Conservation (phyloP, 805 yeast genomes). For the Tetrapisispora arboricola region DNA sequence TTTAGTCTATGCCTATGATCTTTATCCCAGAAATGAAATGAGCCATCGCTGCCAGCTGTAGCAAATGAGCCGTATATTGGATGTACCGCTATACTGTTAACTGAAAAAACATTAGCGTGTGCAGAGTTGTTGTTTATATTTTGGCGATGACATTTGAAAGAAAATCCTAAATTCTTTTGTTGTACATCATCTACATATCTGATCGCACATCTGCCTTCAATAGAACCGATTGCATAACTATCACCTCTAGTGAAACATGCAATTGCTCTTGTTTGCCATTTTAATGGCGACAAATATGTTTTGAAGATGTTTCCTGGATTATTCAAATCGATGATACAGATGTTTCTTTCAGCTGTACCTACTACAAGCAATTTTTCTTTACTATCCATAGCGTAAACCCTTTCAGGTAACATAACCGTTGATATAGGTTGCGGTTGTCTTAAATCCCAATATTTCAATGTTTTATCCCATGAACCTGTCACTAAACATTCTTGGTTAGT, state of each 20-base stretch:
- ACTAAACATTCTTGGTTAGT: constrained; percentile 68
- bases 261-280: constrained; percentile 78
- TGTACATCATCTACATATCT: constrained; percentile 81
- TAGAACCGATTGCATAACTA: constrained; percentile 86
- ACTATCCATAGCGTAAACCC: constrained; percentile 84
- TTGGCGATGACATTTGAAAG: constrained; percentile 92
- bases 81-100: constrained; percentile 76
- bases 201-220: constrained; percentile 93
- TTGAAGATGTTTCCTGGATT: constrained; percentile 78
- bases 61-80: constrained; percentile 85
- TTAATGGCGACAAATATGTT: constrained; percentile 62
- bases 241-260: constrained; percentile 85
- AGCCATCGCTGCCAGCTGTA: constrained; percentile 93
- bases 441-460: constrained; percentile 89
- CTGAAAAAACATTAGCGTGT: constrained; percentile 64
- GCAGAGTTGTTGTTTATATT: constrained; percentile 34
- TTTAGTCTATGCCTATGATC: constrained; percentile 81
- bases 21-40: constrained; percentile 92
- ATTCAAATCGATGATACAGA: constrained; percentile 66
- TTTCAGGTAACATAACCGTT: constrained; percentile 75
- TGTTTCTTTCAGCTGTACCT: constrained; percentile 87
- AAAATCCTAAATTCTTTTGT: constrained; percentile 63
- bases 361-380: constrained; percentile 75
- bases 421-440: constrained; percentile 75
- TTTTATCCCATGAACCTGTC: constrained; percentile 94